Conservation (phyloP, 2,329 filamentous ascomycete species). For the Aquanectria penicillioides region DNA sequence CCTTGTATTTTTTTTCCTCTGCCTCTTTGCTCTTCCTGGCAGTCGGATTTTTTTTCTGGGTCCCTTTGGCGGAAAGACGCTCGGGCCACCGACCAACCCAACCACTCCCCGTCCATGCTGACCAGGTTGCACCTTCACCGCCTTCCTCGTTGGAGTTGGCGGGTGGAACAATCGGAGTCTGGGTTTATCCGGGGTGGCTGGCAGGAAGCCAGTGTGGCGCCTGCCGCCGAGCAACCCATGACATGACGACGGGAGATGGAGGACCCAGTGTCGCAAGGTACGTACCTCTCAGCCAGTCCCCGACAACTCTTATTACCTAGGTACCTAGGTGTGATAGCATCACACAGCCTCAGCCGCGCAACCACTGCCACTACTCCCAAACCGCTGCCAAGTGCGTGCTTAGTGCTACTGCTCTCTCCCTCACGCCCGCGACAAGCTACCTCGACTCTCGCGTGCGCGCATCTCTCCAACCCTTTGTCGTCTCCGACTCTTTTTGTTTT, state of each 20-base stretch:
- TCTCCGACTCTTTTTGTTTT: background rate
- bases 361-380: slow-evolving; percentile 25
- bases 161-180: slow-evolving; percentile 10
- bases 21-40: slow-evolving; percentile 19
- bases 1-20: slow-evolving; percentile 27
- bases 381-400: background rate
- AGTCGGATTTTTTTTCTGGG: slow-evolving; percentile 35
- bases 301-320: no score
- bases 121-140: slow-evolving; percentile 29
- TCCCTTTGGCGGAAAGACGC: slow-evolving; percentile 23
- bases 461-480: background rate
- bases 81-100: slow-evolving; percentile 14
- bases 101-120: slow-evolving; percentile 25
- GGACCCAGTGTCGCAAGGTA: slow-evolving; percentile 14
- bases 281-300: slow-evolving; percentile 36
- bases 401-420: no score
- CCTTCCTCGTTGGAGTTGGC: slow-evolving; percentile 18
- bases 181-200: slow-evolving; percentile 26
- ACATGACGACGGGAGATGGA: slow-evolving; percentile 2
- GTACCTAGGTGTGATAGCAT: slow-evolving; percentile 36
- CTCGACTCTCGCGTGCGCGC: background rate
- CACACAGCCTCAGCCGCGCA: slow-evolving; percentile 37
- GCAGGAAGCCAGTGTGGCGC: slow-evolving; percentile 14
- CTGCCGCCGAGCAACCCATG: no score
- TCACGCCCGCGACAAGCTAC: slow-evolving; percentile 1